These are phyloP conservation scores for Tanozyma kutaoensis DNA, from an alignment of 805 yeast species.

Conservation along the genomic window DNA sequence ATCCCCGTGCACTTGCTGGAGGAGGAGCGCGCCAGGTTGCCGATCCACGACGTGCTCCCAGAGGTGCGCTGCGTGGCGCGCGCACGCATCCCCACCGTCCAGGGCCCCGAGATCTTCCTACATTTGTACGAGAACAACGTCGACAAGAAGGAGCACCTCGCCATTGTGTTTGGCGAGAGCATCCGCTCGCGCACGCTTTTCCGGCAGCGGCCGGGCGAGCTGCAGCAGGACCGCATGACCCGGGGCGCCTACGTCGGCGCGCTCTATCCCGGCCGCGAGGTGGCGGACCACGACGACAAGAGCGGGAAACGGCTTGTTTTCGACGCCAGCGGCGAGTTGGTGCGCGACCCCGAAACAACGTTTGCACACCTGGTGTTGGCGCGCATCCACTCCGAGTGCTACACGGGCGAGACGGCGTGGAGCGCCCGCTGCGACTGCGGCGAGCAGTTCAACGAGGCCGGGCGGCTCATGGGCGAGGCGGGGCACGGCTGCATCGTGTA, in stretches of 20 bases:
- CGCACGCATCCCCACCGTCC: conserved; percentile 93
- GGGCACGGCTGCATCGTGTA: conserved; percentile 94
- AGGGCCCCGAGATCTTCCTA: conserved; percentile 86
- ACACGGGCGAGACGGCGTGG: conserved; percentile 99
- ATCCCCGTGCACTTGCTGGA: conserved; percentile 7
- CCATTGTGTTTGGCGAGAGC: conserved; percentile 92
- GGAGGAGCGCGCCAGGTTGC: conserved; percentile 15
- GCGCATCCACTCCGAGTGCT: conserved; percentile 93
- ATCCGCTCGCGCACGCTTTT: conserved; percentile 69
- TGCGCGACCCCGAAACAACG: conserved; percentile 11
- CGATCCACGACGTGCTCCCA: conserved; percentile 49
- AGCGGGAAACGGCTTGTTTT: conserved; percentile 13
- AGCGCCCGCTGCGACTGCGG: conserved; percentile 98
- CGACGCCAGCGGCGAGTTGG: conserved; percentile 18
- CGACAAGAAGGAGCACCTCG: conserved; percentile 90
- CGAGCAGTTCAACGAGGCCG: conserved; percentile 97
- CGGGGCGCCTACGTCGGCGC: conserved; percentile 94
- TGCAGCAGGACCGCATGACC: conserved; percentile 93
- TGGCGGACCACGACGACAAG: conserved; percentile 46
- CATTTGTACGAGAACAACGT: conserved; percentile 79
- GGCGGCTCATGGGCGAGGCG: conserved; percentile 72
- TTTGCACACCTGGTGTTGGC: conserved; percentile 35
- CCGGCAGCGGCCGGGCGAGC: conserved; percentile 47
- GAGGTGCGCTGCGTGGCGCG: conserved; percentile 78
- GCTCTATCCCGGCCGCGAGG: conserved; percentile 70